Percentiles rank a stretch among this genome's conserved stretches.
Evolutionary conservation across 2,329 filamentous ascomycete genomes (phyloP).

Genomic region (Aspergillus persii): DNA sequence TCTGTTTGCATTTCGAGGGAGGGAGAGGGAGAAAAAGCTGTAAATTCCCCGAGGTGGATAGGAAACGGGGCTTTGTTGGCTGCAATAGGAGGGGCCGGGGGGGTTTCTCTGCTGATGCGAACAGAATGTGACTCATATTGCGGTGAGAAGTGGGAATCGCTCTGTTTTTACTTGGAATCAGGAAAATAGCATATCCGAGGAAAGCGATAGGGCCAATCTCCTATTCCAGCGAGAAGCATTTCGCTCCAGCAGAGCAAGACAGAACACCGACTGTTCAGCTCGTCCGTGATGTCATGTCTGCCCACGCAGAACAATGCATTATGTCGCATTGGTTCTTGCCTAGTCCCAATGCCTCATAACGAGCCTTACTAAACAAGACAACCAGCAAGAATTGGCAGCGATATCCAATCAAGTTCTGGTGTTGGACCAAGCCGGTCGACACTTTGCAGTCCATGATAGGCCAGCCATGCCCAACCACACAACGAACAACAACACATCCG

Average conservation of each 20-base stretch:
- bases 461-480: neutral
- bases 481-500: neutral
- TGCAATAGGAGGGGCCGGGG: neutral
- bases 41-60: neutral
- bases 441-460: neutral
- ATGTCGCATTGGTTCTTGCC: neutral
- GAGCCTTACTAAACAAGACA: neutral
- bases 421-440: neutral
- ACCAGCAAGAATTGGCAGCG: neutral
- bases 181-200: neutral
- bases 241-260: neutral
- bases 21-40: constrained; percentile 7
- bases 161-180: neutral
- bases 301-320: neutral
- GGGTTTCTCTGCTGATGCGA: neutral
- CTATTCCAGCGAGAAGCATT: no score
- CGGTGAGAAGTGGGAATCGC: neutral
- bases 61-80: neutral
- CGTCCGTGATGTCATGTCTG: neutral
- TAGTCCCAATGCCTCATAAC: neutral
- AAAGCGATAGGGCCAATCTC: neutral
- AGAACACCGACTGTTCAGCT: neutral
- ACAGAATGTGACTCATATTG: neutral
- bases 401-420: neutral
- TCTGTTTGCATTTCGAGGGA: constrained; percentile 50